Evolutionary conservation across 2,329 filamentous ascomycete genomes (phyloP).

Genomic region (Beauveria asiatica): DNA sequence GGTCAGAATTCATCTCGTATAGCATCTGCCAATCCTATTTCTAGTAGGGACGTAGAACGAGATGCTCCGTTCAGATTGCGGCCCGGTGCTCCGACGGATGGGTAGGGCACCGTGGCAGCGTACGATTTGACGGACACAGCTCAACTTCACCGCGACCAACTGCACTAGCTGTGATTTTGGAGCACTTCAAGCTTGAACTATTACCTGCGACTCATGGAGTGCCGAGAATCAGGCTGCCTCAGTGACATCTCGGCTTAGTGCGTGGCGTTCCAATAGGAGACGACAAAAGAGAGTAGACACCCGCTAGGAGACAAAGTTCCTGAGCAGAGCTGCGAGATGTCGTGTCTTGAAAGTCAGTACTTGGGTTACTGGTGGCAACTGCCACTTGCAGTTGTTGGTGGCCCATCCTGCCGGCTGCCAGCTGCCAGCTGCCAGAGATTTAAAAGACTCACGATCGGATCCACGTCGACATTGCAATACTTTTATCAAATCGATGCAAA

Average conservation of each 20-base stretch:
- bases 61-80: slow-evolving; percentile 32
- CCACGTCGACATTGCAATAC: background rate
- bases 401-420: background rate
- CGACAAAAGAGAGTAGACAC: too few species aligned
- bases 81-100: slow-evolving; percentile 23
- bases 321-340: too few species aligned
- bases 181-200: too few species aligned
- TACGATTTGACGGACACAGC: slow-evolving; percentile 31
- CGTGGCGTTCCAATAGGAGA: too few species aligned
- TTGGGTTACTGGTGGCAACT: background rate
- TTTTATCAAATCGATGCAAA: background rate
- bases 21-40: slow-evolving; percentile 38
- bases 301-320: too few species aligned
- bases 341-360: background rate
- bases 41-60: slow-evolving; percentile 39
- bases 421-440: background rate
- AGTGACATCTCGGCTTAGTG: too few species aligned
- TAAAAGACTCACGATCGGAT: background rate
- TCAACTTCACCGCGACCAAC: background rate
- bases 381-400: background rate
- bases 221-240: too few species aligned
- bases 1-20: slow-evolving; percentile 40
- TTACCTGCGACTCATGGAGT: too few species aligned
- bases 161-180: background rate
- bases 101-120: slow-evolving; percentile 27